Percentiles rank a stretch among this genome's conserved stretches.
These are phyloP conservation scores for Brassica balearica DNA, from an alignment of 441 rosid species.

Conservation along the genomic window DNA sequence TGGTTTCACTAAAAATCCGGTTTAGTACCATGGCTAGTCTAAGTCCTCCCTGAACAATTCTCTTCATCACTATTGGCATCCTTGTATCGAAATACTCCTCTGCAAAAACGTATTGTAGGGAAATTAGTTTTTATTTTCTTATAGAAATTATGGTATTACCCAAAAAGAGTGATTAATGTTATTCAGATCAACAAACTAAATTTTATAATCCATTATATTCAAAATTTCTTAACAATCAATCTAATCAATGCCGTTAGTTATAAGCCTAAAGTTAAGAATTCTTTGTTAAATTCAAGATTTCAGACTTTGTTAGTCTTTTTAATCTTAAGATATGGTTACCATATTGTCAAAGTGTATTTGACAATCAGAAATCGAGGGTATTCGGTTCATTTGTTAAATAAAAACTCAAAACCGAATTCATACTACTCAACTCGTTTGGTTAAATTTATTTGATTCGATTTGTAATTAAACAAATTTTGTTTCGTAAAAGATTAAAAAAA, in stretches of 20 bases:
- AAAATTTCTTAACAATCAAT: background rate
- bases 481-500: background rate
- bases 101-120: conserved; percentile 28
- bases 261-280: background rate
- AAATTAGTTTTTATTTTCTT: background rate
- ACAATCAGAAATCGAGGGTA: background rate
- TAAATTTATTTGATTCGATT: background rate
- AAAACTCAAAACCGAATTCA: background rate
- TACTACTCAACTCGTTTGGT: background rate
- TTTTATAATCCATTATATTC: background rate
- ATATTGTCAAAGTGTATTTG: background rate
- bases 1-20: conserved; percentile 57
- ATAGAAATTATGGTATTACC: background rate
- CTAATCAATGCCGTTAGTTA: background rate
- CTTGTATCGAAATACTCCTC: conserved; percentile 88
- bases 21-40: conserved; percentile 88
- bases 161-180: background rate
- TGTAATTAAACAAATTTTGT: background rate
- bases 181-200: background rate
- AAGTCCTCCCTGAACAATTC: conserved; percentile 86
- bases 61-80: conserved; percentile 86
- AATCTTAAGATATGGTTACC: background rate
- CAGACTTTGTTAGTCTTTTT: background rate
- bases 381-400: background rate
- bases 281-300: too few species aligned